These are phyloP conservation scores for Leccinum truebloodii DNA, from an alignment of 768 basidiomycete genomes.

Conservation along the genomic window DNA sequence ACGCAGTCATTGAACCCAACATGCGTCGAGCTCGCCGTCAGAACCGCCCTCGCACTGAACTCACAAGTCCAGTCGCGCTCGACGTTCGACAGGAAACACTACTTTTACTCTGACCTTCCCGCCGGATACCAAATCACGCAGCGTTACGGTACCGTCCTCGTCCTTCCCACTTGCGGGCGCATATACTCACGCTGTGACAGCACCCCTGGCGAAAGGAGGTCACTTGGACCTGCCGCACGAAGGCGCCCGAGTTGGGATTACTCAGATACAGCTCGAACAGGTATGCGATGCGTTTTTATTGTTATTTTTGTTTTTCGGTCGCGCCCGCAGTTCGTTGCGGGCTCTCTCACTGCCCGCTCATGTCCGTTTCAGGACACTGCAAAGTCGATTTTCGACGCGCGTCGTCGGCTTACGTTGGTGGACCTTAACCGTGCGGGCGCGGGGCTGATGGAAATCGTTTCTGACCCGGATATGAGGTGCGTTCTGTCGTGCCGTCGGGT, in stretches of 20 bases:
- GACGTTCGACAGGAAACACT: conserved; percentile 95
- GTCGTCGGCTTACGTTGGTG: conserved; percentile 55
- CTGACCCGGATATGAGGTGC: conserved; percentile 84
- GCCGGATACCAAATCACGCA: conserved; percentile 97
- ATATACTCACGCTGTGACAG: conserved; percentile 39
- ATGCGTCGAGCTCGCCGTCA: conserved; percentile 77
- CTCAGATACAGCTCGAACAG: conserved; percentile 96
- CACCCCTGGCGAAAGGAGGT: conserved; percentile 77
- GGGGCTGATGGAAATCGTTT: conserved; percentile 94
- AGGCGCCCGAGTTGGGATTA: conserved; percentile 66
- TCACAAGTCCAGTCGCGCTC: conserved; percentile 66
- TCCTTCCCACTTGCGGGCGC: neutral
- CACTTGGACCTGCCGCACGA: conserved; percentile 45
- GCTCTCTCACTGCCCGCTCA: neutral
- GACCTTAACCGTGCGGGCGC: conserved; percentile 92
- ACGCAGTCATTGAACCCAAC: conserved; percentile 50
- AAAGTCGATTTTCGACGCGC: conserved; percentile 68
- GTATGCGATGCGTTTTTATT: conserved; percentile 39
- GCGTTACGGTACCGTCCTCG: conserved; percentile 67
- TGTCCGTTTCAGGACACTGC: conserved; percentile 72
- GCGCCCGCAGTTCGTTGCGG: no score
- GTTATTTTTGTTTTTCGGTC: no score
- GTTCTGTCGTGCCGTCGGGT: neutral
- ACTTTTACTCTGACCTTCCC: conserved; percentile 95
- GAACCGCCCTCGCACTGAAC: conserved; percentile 78